Evolutionary conservation across 2,329 filamentous ascomycete species (phyloP), one percentile per base, ranked within the genome.

Genomic region (Podosphaera xanthii): DNA sequence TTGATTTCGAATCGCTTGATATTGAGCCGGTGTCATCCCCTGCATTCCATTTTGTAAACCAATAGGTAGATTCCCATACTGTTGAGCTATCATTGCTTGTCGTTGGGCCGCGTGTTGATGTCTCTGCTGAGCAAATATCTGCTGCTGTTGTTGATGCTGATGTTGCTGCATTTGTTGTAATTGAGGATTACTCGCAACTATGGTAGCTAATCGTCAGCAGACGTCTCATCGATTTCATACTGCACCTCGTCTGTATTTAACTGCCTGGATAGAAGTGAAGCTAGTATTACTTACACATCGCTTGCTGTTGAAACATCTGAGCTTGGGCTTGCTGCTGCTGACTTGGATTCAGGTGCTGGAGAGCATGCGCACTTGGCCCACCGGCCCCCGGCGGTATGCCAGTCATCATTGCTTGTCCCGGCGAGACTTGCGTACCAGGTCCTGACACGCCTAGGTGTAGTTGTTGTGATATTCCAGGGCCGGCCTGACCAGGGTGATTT

Each of bases 401-500:
- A 63, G 74, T 79, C 84, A 90, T 87, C 76, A 89, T 79, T 60
- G 81, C 78, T 35, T 74, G 75, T 58, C 78, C 79, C 66, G 86
- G 83, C 69, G 81, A 86, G 64, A 87, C 82, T 69, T 86, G 84
- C 52, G 76, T 75, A 62, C 78, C 82, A 30, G 85, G 83, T 42
- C 80, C 84, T 60, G 85, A 86, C 35, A 84, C 84, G 62, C 79
- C 82, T 73, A 86, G 85, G 65, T 86, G 83, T 71, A 79, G 82
- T 70, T 86, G 84, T 69, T 85, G 84, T 64, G 78, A 78, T 70
- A 84, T 82, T 46, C 76, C 77, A 49, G 66, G 67, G 62, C 73
- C 77, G 35, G 79, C 80, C 63, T 84, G 83, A 58, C 84, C 84
- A 5, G 53, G 53, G 58, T 80, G 81, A 65, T 83, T 85, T 58